Percentiles rank a stretch among this genome's conserved stretches.
phyloP scores from a whole-genome alignment of 805 yeast genomes.

The Tetrapisispora pingtungensis region DNA sequence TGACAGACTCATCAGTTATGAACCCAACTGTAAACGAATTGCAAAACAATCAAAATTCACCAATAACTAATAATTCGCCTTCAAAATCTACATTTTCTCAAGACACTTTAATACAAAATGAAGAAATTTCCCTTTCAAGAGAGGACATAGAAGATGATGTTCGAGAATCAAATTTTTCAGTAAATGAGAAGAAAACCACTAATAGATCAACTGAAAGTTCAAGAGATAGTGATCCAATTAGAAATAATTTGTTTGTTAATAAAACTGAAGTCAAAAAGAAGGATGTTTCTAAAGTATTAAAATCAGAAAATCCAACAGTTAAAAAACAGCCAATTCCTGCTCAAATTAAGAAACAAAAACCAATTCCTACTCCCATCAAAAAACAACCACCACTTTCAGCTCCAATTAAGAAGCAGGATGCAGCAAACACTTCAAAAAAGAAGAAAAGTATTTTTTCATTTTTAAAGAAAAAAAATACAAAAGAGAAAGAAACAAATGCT shows the following conservation, averaged over 20 bases:
- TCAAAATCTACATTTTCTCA: not conserved
- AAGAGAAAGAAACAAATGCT: slow-evolving; percentile 1
- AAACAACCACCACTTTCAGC: not conserved
- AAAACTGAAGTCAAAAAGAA: not conserved
- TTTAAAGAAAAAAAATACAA: slow-evolving; percentile 16
- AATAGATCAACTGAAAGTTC: not conserved
- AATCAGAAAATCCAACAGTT: not conserved
- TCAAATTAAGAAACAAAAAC: not conserved
- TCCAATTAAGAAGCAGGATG: not conserved
- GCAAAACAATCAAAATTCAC: not conserved
- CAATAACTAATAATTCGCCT: not conserved
- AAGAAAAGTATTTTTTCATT: slow-evolving; percentile 25
- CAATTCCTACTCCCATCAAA: no score
- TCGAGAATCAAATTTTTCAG: not conserved
- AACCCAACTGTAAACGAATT: not conserved
- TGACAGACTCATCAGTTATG: not conserved
- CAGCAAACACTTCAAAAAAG: slow-evolving; percentile 6
- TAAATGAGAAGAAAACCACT: not conserved
- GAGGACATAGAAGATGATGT: not conserved
- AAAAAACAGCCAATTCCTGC: not conserved
- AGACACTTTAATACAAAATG: not conserved
- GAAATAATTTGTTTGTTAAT: not conserved
- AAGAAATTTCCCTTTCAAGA: not conserved
- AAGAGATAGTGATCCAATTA: not conserved
- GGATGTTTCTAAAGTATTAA: not conserved